phyloP scores from a whole-genome alignment of 257 asterid species.

The Striga asiatica region DNA sequence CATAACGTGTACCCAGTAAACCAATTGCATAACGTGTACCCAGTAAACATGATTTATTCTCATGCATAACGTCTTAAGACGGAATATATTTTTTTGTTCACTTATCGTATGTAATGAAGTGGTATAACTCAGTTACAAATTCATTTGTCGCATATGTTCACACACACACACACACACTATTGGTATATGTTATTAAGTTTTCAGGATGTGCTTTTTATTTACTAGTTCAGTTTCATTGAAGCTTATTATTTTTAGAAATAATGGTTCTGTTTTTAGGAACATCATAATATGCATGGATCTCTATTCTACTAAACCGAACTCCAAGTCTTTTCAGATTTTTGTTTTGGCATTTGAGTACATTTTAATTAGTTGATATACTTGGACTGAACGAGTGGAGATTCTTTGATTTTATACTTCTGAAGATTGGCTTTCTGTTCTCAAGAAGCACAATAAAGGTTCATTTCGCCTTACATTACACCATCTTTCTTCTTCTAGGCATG shows the following conservation, averaged over 20 bases:
- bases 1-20: too few relatives aligned
- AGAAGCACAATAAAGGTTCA: not conserved
- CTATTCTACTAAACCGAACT: not conserved
- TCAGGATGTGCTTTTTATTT: not conserved
- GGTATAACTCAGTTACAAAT: not conserved
- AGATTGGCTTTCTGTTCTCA: not conserved
- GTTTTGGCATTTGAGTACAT: not conserved
- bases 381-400: not conserved
- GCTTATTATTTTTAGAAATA: not conserved
- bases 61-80: not conserved
- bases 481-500: constrained; percentile 47
- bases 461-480: not conserved
- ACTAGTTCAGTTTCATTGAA: not conserved
- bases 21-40: too few relatives aligned
- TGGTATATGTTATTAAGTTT: not conserved
- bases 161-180: not conserved
- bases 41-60: too few relatives aligned
- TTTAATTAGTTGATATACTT: not conserved
- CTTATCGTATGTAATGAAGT: not conserved
- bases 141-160: not conserved
- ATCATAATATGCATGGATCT: not conserved
- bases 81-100: not conserved
- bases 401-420: not conserved
- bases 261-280: not conserved
- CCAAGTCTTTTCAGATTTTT: not conserved